Conservation (phyloP, 306 rosid genomes). For the Malus sylvestris region DNA sequence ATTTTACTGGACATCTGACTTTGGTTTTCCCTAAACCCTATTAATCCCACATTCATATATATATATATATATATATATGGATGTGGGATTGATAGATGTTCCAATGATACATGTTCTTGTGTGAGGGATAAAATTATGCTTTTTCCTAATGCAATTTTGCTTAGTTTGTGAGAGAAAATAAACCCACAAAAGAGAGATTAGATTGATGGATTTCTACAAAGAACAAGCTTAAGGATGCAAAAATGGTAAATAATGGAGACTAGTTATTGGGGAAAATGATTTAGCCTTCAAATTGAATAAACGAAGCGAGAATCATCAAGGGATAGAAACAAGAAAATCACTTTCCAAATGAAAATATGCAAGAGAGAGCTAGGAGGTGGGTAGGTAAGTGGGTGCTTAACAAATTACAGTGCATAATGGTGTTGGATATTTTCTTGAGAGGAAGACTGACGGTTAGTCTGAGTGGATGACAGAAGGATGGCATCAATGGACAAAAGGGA, state of each 20-base stretch:
- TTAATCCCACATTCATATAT: too few relatives aligned
- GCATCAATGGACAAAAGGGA: not conserved
- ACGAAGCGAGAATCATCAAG: too few relatives aligned
- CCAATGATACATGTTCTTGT: not conserved
- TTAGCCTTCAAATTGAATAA: too few relatives aligned
- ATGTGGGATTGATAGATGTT: not conserved
- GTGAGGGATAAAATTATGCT: not conserved
- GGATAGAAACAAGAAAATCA: too few relatives aligned
- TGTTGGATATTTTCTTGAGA: conserved; percentile 1
- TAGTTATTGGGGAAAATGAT: not conserved
- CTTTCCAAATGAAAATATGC: not conserved
- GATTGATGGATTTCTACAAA: not conserved
- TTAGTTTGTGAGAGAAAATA: not conserved
- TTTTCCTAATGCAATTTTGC: not conserved
- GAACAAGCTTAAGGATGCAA: not conserved
- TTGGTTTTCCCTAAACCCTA: not conserved
- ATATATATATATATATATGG: not conserved
- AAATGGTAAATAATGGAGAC: not conserved
- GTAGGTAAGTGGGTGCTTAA: not conserved
- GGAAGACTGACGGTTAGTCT: not conserved
- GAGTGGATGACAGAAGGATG: not conserved
- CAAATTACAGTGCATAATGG: not conserved
- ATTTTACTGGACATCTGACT: conserved; percentile 20
- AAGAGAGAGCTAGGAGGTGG: not conserved
- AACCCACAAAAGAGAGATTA: not conserved